A percentile compares a stretch with the other conserved stretches of the same genome.
Conservation (phyloP, 495 filamentous ascomycete species). For the Jackrogersella multiformis region DNA sequence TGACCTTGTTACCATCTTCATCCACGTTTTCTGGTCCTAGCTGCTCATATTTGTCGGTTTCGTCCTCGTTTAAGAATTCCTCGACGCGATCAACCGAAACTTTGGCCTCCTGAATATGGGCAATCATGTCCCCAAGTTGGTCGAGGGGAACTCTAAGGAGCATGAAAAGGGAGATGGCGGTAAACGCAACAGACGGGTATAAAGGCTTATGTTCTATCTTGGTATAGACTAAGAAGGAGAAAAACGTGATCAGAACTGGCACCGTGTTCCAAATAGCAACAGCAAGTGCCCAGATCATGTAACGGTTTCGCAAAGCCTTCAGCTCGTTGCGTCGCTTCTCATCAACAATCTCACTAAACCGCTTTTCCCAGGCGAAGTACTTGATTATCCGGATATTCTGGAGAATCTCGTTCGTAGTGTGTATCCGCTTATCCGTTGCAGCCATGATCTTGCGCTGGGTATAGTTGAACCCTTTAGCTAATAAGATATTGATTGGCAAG, state of each 20-base stretch:
- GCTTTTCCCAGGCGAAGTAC: slow-evolving; percentile 98
- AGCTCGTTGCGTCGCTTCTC: slow-evolving; percentile 87
- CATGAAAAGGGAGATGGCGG: slow-evolving; percentile 93
- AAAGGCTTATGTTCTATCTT: slow-evolving; percentile 88
- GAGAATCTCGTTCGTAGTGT: slow-evolving; percentile 95
- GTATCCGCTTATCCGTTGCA: slow-evolving; percentile 94
- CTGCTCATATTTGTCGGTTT: slow-evolving; percentile 96
- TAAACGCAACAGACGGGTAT: slow-evolving; percentile 94
- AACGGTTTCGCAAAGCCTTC: slow-evolving; percentile 77
- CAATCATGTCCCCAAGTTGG: slow-evolving; percentile 98
- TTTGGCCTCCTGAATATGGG: slow-evolving; percentile 96
- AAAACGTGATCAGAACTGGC: slow-evolving; percentile 93
- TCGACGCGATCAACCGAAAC: slow-evolving; percentile 97
- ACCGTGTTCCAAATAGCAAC: slow-evolving; percentile 97
- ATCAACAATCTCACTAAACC: slow-evolving; percentile 85
- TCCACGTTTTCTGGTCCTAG: slow-evolving; percentile 70
- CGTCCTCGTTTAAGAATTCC: slow-evolving; percentile 91
- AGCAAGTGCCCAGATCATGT: slow-evolving; percentile 89
- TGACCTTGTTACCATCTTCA: slow-evolving; percentile 67
- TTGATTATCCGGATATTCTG: slow-evolving; percentile 99
- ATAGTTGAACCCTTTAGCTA: slow-evolving; percentile 82
- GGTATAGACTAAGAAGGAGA: slow-evolving; percentile 94
- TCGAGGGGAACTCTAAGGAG: slow-evolving; percentile 95
- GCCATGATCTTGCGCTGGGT: slow-evolving; percentile 92
- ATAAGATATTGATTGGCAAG: slow-evolving; percentile 86